Conservation (phyloP, 208 protist species). For the Acanthamoeba lenticulata region DNA sequence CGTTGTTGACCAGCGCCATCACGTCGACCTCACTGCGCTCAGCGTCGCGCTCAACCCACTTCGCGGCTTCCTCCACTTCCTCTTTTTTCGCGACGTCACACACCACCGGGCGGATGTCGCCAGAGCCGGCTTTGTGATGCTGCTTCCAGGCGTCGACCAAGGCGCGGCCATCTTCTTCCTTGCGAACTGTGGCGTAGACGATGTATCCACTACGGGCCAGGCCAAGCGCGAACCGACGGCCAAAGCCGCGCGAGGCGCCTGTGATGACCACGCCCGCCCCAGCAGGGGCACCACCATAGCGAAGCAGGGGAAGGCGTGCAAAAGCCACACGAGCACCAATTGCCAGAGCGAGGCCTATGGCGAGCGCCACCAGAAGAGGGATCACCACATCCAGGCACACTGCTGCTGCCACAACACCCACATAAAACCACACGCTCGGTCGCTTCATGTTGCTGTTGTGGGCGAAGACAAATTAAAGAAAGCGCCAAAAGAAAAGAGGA, state of each 20-base stretch:
- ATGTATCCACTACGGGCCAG: background rate
- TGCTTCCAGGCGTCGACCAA: background rate
- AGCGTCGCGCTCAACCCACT: background rate
- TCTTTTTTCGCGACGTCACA: background rate
- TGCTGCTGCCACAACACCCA: background rate
- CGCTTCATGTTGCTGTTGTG: background rate
- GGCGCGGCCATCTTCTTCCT: background rate
- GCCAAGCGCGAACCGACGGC: background rate
- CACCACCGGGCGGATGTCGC: background rate
- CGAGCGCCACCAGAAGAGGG: background rate
- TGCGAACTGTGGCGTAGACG: slow-evolving; percentile 15
- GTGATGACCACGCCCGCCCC: slow-evolving; percentile 9
- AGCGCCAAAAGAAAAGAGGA: too few relatives aligned
- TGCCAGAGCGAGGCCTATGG: background rate
- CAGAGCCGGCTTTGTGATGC: background rate
- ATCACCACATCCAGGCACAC: background rate
- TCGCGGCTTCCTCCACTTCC: background rate
- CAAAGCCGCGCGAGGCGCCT: slow-evolving; percentile 19
- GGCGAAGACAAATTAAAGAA: too few relatives aligned
- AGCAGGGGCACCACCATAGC: background rate
- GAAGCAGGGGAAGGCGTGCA: background rate
- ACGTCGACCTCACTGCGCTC: background rate
- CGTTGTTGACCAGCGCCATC: slow-evolving; percentile 49
- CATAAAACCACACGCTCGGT: background rate
- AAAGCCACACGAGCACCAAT: background rate